Evolutionary conservation across 306 rosid genomes (phyloP), one percentile per base, ranked within the genome.

Genomic region (Fragaria vesca): DNA sequence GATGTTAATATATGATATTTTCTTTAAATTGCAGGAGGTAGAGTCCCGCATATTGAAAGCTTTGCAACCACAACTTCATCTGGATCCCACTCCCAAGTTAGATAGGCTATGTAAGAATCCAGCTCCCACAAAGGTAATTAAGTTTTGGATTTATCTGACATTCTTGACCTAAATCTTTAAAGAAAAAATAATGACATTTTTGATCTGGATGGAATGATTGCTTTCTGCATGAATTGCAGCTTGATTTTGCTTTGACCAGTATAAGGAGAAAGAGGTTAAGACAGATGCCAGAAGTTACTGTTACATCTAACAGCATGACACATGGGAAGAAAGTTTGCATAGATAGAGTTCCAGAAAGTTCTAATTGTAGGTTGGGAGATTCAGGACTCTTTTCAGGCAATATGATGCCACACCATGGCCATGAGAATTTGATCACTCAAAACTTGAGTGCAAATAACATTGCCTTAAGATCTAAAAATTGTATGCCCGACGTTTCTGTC

Each of bases 21-120:
- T 58, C 76, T 72, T 66, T 78, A 42, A 77, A 77, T 62, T 73
- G 55, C 79, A 96, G 99, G 98, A 96, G 87, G 90, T 90, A 58
- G 99, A 96, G 82, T 93, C 99, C 6, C 88, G 82, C 75, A 90
- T 91, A 84, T 40, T 96, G 80, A 96, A 91, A 87, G 96, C 93
- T 38, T 87, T 96, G 83, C 91, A 90, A 77, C 99, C 99, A 58
- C 88, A 82, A 78, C 98, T 96, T 82, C 84, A 77, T 74, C 84
- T 96, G 76, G 91, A 93, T 84, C 99, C 99, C 81, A 81, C 86
- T 74, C 98, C 97, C 21, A 90, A 88, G 83, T 87, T 93, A 73
- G 98, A 91, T 78, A 88, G 87, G 84, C 87, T 93, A 40, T 93
- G 87, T 84, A 83, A 80, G 76, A 89, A 86, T 83, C 83, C 93